Evolutionary conservation across 2,329 filamentous ascomycete species (phyloP), one percentile per base, ranked within the genome.

Genomic region (Myriosclerotinia curreyana): DNA sequence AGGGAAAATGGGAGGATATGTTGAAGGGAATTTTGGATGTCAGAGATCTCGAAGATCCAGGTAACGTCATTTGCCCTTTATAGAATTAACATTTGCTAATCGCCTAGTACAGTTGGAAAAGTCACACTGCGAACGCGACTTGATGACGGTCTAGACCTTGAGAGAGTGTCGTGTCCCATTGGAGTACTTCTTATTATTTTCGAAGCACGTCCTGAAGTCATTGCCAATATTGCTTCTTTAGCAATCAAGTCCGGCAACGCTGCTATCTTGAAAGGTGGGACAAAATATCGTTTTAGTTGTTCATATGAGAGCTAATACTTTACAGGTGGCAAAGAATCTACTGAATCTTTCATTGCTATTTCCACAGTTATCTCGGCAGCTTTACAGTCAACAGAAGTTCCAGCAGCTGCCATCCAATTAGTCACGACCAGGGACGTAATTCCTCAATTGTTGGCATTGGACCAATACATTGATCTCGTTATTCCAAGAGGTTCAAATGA

Each of bases 171-270:
- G 49, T 96, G 92, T 75, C 95, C 95, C 7, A 98, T 99, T 71
- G 95, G 95, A 66, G 93, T 98, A n/a, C 85, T 99, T 50, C 84
- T 99, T 70, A 95, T 99, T 78, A 98, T 99, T 74, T 99, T 99
- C 74, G 95, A 99, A 79, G 95, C 95, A 44, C 89, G 95, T 9
- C 95, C 95, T 8, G 95, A 99, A 78, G 95, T 99, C 69, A 97
- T 99, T 74, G 95, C 94, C 74, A 99, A 99, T 77, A 98, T 99
- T 74, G 92, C 95, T 67, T 91, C 93, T 5, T 82, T 99, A 31
- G 93, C 95, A 46, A 91, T 99, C 77, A 99, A 99, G 77, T 98
- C 94, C 15, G 95, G 92, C 72, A 99, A 99, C 77, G 90, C 95
- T 44, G 95, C 93, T 60, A 98, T 99, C 72, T 81, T 99, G 66